Conservation (phyloP, 2,329 filamentous ascomycete species). For the Nothophoma quercina region DNA sequence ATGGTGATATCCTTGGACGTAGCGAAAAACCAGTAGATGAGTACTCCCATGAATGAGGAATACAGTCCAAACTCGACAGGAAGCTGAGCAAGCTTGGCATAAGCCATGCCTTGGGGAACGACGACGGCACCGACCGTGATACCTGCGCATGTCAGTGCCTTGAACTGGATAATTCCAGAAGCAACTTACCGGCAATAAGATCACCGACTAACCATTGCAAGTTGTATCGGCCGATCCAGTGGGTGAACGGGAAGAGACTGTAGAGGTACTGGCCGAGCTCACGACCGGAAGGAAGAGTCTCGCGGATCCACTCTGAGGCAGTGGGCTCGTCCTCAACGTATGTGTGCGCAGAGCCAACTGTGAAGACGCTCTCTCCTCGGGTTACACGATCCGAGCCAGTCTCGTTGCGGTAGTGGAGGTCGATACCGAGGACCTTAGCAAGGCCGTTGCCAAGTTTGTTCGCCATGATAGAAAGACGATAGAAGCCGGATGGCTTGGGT, state of each 20-base stretch:
- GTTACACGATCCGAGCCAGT: conserved; percentile 68
- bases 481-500: background rate
- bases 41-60: conserved; percentile 94
- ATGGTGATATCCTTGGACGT: conserved; percentile 99
- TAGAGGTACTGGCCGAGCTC: conserved; percentile 68
- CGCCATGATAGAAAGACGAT: conserved; percentile 20
- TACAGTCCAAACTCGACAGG: conserved; percentile 85
- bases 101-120: conserved; percentile 97
- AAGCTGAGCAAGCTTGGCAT: conserved; percentile 82
- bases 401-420: conserved; percentile 73
- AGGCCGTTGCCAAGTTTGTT: conserved; percentile 73
- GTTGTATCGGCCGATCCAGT: conserved; percentile 93
- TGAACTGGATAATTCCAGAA: accelerated
- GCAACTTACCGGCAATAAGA: conserved; percentile 78
- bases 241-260: conserved; percentile 83
- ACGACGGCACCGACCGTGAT: conserved; percentile 80
- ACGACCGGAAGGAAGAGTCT: conserved; percentile 65
- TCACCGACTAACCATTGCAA: conserved; percentile 87
- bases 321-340: conserved; percentile 87
- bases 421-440: conserved; percentile 84
- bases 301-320: conserved; percentile 72
- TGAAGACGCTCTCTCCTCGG: conserved; percentile 81
- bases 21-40: conserved; percentile 97
- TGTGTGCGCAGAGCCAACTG: conserved; percentile 72
- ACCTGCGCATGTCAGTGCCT: conserved; percentile 52